A percentile compares a stretch with the other conserved stretches of the same genome.
phyloP scores from a whole-genome alignment of 1,139 yeast species.

The Candida sp. region DNA sequence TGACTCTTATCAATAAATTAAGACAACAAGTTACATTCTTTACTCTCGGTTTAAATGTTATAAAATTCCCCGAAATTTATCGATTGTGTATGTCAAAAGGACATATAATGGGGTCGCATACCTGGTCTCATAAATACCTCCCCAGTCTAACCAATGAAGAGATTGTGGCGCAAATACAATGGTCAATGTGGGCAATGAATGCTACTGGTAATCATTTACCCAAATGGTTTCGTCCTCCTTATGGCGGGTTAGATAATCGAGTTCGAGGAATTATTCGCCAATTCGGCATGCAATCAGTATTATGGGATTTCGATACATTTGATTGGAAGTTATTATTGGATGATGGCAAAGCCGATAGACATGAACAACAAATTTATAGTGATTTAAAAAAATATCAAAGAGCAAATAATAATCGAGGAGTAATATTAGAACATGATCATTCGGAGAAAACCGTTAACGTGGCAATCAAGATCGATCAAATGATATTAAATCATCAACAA shows the following conservation, averaged over 20 bases:
- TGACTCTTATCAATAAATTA: conserved; percentile 51
- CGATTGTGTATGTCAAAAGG: conserved; percentile 53
- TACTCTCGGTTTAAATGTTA: conserved; percentile 78
- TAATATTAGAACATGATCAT: conserved; percentile 86
- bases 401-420: conserved; percentile 43
- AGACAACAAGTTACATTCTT: conserved; percentile 69
- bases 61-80: conserved; percentile 73
- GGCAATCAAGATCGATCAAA: conserved; percentile 53
- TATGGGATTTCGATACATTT: conserved; percentile 91
- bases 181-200: conserved; percentile 99
- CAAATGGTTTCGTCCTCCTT: conserved; percentile 94
- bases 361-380: conserved; percentile 47
- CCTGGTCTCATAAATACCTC: conserved; percentile 88
- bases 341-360: conserved; percentile 23
- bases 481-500: conserved; percentile 48
- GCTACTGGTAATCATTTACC: conserved; percentile 91
- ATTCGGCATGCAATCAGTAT: conserved; percentile 82
- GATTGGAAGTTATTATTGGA: conserved; percentile 77
- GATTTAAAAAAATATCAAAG: conserved; percentile 55
- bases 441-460: conserved; percentile 63
- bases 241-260: conserved; percentile 89
- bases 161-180: conserved; percentile 83
- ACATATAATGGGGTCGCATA: conserved; percentile 83
- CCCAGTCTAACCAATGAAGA: conserved; percentile 77
- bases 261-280: conserved; percentile 76